Conservation (phyloP, 1,284 basidiomycete genomes). For the Ganoderma resinaceum region DNA sequence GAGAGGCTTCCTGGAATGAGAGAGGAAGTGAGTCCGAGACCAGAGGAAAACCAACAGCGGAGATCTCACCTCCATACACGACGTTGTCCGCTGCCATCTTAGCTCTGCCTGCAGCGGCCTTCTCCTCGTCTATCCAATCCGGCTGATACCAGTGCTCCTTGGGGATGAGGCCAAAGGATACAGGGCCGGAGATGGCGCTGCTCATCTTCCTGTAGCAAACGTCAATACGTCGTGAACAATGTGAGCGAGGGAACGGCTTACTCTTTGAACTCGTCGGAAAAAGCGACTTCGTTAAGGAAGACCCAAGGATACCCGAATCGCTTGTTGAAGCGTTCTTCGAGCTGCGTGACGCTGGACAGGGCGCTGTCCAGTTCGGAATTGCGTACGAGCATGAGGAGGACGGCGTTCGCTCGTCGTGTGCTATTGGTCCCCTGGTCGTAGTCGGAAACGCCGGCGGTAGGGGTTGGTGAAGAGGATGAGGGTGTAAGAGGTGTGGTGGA, state of each 20-base stretch:
- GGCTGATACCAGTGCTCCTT: constrained; percentile 87
- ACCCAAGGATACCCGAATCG: constrained; percentile 75
- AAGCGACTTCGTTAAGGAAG: constrained; percentile 77
- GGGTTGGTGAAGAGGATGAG: background rate
- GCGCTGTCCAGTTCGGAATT: constrained; percentile 72
- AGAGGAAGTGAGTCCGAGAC: constrained; percentile 43
- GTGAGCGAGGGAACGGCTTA: constrained; percentile 27
- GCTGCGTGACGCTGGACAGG: constrained; percentile 60
- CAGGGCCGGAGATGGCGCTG: constrained; percentile 43
- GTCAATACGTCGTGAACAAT: background rate
- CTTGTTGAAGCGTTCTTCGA: constrained; percentile 73
- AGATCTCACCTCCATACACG: constrained; percentile 78
- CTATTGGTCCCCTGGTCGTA: constrained; percentile 14
- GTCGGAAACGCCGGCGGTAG: constrained; percentile 12
- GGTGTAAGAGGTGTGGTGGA: constrained; percentile 17
- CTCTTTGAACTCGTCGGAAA: constrained; percentile 77
- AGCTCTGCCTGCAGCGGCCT: constrained; percentile 70
- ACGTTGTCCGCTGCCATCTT: constrained; percentile 80
- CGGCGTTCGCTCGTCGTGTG: constrained; percentile 40
- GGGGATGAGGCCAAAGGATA: constrained; percentile 57
- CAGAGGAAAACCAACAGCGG: too few relatives aligned
- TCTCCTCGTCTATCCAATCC: constrained; percentile 81
- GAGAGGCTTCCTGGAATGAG: constrained; percentile 39
- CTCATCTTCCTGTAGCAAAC: constrained; percentile 44
- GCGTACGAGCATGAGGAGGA: constrained; percentile 60